phyloP scores from a whole-genome alignment of 352 stramenopile species.

The Halophytophthora polymorphica region DNA sequence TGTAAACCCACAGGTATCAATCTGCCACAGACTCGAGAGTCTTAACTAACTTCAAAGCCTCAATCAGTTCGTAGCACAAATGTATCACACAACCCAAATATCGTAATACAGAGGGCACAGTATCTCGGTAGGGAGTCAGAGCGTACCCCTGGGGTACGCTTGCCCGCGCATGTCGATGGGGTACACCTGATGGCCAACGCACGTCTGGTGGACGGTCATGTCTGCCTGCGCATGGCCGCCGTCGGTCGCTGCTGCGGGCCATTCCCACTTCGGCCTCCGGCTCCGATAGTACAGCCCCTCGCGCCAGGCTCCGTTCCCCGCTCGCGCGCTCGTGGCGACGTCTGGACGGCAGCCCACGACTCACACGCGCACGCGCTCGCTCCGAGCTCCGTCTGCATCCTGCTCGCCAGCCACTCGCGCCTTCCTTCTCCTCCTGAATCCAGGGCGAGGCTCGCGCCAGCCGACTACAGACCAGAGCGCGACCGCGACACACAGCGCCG shows the following conservation, averaged over 20 bases:
- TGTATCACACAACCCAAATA: too few species aligned
- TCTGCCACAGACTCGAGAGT: neutral
- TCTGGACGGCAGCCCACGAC: slow-evolving; percentile 5
- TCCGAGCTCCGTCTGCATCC: neutral
- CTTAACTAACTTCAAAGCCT: too few species aligned
- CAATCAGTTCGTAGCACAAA: too few species aligned
- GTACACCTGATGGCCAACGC: too few species aligned
- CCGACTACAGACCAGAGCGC: neutral
- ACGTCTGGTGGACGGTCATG: too few species aligned
- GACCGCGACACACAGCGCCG: neutral
- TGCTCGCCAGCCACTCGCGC: neutral
- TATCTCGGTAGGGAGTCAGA: slow-evolving; percentile 3
- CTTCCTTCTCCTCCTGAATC: neutral
- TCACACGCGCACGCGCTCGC: too few species aligned
- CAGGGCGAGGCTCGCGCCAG: neutral
- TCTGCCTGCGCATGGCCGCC: too few species aligned
- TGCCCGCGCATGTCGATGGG: too few species aligned
- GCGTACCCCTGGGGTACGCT: slow-evolving; percentile 1
- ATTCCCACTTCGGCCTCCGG: slow-evolving; percentile 36
- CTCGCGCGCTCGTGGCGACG: slow-evolving; percentile 16
- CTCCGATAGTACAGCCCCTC: slow-evolving; percentile 22
- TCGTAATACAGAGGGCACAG: too few species aligned
- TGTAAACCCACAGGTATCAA: too few species aligned
- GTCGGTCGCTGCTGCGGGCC: neutral
- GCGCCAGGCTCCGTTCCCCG: slow-evolving; percentile 11